A percentile compares a stretch with the other conserved stretches of the same genome.
These are phyloP conservation scores for Ogataea thermomethanolica DNA, from an alignment of 805 yeast species.

Conservation along the genomic window DNA sequence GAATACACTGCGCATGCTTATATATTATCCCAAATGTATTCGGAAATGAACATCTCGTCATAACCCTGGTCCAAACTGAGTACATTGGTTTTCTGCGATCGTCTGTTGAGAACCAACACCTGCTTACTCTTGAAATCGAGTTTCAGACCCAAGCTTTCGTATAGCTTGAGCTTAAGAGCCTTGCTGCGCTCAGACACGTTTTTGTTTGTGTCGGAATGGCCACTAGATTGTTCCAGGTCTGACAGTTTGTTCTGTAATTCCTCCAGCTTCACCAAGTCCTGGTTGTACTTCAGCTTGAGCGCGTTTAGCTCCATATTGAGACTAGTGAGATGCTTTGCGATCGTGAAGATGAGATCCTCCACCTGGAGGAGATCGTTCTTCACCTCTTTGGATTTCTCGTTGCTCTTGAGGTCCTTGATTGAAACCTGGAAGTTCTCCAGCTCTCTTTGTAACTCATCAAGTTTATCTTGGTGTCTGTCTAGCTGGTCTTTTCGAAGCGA, in stretches of 20 bases:
- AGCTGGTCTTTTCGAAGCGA: constrained; percentile 13
- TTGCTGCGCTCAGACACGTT: constrained; percentile 36
- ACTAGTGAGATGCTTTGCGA: constrained; percentile 52
- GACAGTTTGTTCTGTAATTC: constrained; percentile 30
- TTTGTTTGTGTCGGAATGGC: constrained; percentile 13
- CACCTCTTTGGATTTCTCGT: constrained; percentile 30
- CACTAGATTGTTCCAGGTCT: constrained; percentile 16
- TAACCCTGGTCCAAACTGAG: constrained; percentile 50
- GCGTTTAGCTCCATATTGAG: constrained; percentile 44
- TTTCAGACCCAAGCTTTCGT: constrained; percentile 55
- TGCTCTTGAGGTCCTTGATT: constrained; percentile 27
- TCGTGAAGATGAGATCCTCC: constrained; percentile 45
- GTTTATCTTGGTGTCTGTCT: constrained; percentile 13
- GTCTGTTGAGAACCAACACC: constrained; percentile 48
- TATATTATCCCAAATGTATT: constrained; percentile 73
- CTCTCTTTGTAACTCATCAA: constrained; percentile 17
- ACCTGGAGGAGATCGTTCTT: constrained; percentile 31
- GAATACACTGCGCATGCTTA: constrained; percentile 18
- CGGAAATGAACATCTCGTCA: constrained; percentile 66
- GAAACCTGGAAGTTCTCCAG: constrained; percentile 17
- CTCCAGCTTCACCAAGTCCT: constrained; percentile 36
- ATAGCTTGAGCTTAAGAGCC: constrained; percentile 54
- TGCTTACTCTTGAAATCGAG: constrained; percentile 41
- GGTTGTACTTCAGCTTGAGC: constrained; percentile 36
- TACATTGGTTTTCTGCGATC: constrained; percentile 44